Percentiles rank a stretch among this genome's conserved stretches.
These are phyloP conservation scores for Secale cereale DNA, from an alignment of 176 grass and related monocot species.

Conservation along the genomic window DNA sequence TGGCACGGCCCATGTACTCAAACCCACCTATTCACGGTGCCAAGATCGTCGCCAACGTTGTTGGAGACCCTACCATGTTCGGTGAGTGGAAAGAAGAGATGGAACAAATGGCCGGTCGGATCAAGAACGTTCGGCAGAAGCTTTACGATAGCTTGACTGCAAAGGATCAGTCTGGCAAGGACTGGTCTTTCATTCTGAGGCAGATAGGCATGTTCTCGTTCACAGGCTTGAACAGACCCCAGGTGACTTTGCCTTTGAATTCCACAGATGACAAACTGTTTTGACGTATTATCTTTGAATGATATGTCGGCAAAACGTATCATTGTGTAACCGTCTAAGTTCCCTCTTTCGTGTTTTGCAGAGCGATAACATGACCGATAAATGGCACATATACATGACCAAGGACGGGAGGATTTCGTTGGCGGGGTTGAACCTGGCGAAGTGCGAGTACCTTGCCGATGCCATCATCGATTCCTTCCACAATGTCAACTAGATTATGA, in stretches of 20 bases:
- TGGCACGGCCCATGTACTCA: constrained; percentile 93
- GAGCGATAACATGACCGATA: constrained; percentile 88
- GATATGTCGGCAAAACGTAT: not conserved
- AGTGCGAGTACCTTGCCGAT: constrained; percentile 87
- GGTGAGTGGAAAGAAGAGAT: constrained; percentile 96
- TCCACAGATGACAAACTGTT: not conserved
- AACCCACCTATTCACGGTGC: constrained; percentile 93
- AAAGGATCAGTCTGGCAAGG: constrained; percentile 83
- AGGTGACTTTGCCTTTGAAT: constrained; percentile 39
- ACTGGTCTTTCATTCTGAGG: constrained; percentile 91
- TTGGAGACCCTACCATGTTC: constrained; percentile 83
- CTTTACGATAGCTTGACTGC: constrained; percentile 67
- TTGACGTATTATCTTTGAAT: not conserved
- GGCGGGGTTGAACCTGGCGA: constrained; percentile 71
- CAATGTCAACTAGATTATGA: constrained; percentile 56
- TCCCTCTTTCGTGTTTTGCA: constrained; percentile 24
- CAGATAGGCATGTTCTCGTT: constrained; percentile 99
- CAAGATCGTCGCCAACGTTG: constrained; percentile 86
- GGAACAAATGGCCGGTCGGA: constrained; percentile 85
- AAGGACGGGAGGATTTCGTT: constrained; percentile 95
- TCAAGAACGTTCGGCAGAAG: constrained; percentile 86
- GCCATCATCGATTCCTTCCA: constrained; percentile 94
- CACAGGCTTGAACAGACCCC: constrained; percentile 80
- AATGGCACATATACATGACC: constrained; percentile 97
- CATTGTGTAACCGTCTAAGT: not conserved